These are phyloP conservation scores for Penicillium cinerascens DNA, from an alignment of 495 filamentous ascomycete genomes.

Conservation along the genomic window DNA sequence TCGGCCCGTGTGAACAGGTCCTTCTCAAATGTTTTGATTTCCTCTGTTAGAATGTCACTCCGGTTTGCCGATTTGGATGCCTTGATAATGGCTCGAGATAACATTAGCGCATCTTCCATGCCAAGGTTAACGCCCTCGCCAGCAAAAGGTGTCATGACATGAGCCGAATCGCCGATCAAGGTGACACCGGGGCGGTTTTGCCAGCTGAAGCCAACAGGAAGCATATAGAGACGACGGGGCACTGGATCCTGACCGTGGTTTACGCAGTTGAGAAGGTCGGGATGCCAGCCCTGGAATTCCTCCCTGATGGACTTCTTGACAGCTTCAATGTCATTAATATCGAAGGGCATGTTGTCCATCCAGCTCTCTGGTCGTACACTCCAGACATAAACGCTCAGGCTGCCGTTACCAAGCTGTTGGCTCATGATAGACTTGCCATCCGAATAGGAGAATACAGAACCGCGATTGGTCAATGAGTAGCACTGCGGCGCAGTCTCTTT, in stretches of 20 bases:
- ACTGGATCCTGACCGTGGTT: conserved; percentile 4
- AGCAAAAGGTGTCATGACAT: conserved; percentile 57
- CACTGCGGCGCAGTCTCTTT: conserved; percentile 8
- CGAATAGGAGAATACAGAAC: conserved; percentile 15
- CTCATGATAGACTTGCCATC: conserved; percentile 12
- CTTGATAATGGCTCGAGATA: conserved; percentile 38
- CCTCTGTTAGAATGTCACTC: neutral
- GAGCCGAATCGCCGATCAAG: conserved; percentile 56
- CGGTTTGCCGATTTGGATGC: conserved; percentile 2
- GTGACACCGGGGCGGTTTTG: conserved; percentile 39
- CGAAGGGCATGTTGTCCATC: neutral
- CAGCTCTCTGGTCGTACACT: conserved; percentile 4
- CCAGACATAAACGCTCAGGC: conserved; percentile 6
- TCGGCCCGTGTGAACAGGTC: conserved; percentile 1
- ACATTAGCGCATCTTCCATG: conserved; percentile 50
- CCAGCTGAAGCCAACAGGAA: conserved; percentile 52
- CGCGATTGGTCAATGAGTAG: conserved; percentile 13
- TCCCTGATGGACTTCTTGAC: conserved; percentile 6
- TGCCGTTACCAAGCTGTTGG: conserved; percentile 20
- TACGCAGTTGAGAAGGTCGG: conserved; percentile 15
- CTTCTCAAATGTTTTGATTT: conserved; percentile 6
- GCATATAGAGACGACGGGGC: conserved; percentile 41
- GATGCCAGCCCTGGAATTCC: conserved; percentile 25
- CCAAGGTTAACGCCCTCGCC: conserved; percentile 56
- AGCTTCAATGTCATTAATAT: neutral